Percentiles rank a stretch among this genome's conserved stretches.
These are phyloP conservation scores for Aspergillus pseudonomiae DNA, from an alignment of 2,329 filamentous ascomycete genomes.

Conservation along the genomic window DNA sequence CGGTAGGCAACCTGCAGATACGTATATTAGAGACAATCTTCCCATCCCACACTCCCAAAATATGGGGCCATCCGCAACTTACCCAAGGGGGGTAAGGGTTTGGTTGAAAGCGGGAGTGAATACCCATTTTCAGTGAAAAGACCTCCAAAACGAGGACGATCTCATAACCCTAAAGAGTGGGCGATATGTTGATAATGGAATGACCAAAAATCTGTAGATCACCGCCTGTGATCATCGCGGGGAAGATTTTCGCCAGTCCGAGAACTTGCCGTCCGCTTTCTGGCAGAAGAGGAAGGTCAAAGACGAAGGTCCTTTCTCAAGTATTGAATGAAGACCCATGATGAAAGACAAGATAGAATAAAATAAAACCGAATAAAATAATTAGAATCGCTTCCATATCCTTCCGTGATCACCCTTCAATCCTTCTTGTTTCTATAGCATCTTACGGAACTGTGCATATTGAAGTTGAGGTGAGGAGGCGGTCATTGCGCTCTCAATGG, in stretches of 20 bases:
- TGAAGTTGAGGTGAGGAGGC: neutral
- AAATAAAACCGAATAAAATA: too few species aligned
- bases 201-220: slow-evolving; percentile 15
- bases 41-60: neutral
- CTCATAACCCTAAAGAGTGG: neutral
- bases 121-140: neutral
- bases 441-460: neutral
- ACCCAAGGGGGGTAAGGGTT: neutral
- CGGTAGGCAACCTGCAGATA: neutral
- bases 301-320: neutral
- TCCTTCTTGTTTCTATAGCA: neutral
- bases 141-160: neutral
- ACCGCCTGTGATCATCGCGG: slow-evolving; percentile 18
- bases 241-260: slow-evolving; percentile 22
- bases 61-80: neutral
- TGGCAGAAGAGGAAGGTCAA: neutral
- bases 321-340: neutral
- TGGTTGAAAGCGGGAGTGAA: neutral
- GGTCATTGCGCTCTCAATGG: neutral
- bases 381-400: neutral
- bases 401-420: neutral
- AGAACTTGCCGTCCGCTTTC: neutral
- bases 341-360: neutral
- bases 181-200: neutral
- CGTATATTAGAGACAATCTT: neutral